Conservation (phyloP, 495 filamentous ascomycete genomes). For the Aspergillus homomorphus region DNA sequence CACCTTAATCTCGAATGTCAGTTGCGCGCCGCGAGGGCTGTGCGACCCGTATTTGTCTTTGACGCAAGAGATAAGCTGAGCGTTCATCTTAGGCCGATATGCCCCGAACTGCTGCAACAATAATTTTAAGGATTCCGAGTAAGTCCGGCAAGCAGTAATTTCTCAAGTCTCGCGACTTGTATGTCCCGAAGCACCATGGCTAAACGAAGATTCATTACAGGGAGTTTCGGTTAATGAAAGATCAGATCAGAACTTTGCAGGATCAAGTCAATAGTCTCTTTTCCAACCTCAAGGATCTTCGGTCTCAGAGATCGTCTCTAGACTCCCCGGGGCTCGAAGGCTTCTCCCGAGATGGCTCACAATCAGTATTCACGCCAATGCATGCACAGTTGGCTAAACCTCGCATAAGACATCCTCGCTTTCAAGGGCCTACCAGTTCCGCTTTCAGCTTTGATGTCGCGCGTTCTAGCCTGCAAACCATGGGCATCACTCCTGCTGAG, state of each 20-base stretch:
- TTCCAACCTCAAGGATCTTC: conserved; percentile 63
- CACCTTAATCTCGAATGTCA: conserved; percentile 79
- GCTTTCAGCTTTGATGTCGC: conserved; percentile 85
- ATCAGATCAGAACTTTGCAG: conserved; percentile 71
- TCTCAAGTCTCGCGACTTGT: neutral
- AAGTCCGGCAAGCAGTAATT: conserved; percentile 20
- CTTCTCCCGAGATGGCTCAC: conserved; percentile 38
- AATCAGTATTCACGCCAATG: conserved; percentile 35
- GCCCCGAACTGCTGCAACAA: conserved; percentile 85
- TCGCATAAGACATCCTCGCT: conserved; percentile 56
- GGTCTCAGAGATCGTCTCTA: conserved; percentile 36
- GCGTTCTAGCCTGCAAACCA: conserved; percentile 79
- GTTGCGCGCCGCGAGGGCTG: conserved; percentile 10
- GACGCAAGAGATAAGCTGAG: conserved; percentile 5
- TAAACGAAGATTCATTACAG: conserved; percentile 29
- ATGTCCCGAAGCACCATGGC: conserved; percentile 3
- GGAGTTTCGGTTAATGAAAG: conserved; percentile 76
- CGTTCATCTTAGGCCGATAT: conserved; percentile 55
- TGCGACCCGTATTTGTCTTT: neutral
- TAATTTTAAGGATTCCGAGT: conserved; percentile 80
- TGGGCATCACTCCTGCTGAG: conserved; percentile 68
- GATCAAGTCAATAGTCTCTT: conserved; percentile 79
- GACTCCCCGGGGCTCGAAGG: conserved; percentile 39
- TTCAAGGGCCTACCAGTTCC: conserved; percentile 82
- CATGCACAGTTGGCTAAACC: conserved; percentile 32